Base-by-base conservation (phyloP, 2,329 filamentous ascomycete genomes). In the Aspergillus proliferans region DNA sequence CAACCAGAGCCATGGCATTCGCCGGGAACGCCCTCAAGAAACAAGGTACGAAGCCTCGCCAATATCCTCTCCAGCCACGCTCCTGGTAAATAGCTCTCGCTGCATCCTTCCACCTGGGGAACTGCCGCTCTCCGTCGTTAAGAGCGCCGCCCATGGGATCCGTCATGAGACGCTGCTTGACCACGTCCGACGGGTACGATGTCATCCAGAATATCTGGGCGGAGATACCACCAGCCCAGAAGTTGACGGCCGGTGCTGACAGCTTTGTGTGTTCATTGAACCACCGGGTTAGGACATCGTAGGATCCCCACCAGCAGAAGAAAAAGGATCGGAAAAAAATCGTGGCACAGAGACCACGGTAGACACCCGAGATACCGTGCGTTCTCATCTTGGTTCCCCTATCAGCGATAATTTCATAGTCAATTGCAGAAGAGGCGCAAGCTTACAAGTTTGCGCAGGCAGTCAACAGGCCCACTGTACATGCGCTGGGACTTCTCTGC, bases 251-350 rank as follows among this genome's bases (percentile, higher is more conserved):
- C 0, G 93, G 89, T 0, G 83, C 82, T 47, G 86, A 86, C 47
- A 96, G 73, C 10, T 59, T 70, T 2, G 91, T 95, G 59, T 83
- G 75, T 15, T 80, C 70, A 47, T 80, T 75, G 64, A 97, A 74
- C 51, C 78, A 72, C 19, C 82, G 77, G 4, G 88, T 87, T 58
- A 97, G 79, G 26, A 95, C 59, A 62, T 96, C 92, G 74, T 98
- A 98, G 52, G 84, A 87, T n/a, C 85, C 84, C 93, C 93, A 98
- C 91, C 91, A 97, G 75, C 86, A 93, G 78, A 95, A 96, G 77
- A 98, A 98, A 73, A 92, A 95, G 12, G 84, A 83, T 15, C 93
- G 82, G 74, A 97, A 97, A 43, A 97, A 70, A 44, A 97, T 75
- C 0, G 93, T 97, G 1, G 93, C 88, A 34, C 72, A 76, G 10